Conservation (phyloP, 2,329 filamentous ascomycete species). For the Exophiala sp. region DNA sequence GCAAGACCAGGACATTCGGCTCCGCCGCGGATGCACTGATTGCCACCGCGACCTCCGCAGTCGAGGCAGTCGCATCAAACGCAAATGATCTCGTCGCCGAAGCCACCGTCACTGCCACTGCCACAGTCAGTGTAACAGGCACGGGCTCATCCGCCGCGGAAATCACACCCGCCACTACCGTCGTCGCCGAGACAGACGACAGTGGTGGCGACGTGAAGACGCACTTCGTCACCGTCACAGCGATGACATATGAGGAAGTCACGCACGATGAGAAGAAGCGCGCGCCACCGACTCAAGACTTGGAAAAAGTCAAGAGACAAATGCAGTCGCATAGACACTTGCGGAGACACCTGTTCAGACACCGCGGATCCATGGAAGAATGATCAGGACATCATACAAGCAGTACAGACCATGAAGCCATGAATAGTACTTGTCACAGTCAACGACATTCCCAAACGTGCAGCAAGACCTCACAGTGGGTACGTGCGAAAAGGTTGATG, state of each 20-base stretch:
- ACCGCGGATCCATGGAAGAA: background rate
- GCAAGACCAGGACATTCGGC: slow-evolving; percentile 9
- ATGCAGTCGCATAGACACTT: slow-evolving; percentile 4
- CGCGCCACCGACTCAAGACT: background rate
- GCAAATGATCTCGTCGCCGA: background rate
- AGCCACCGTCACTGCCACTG: background rate
- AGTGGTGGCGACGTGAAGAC: background rate
- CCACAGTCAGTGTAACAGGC: background rate
- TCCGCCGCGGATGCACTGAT: slow-evolving; percentile 7
- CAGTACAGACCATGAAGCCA: no score
- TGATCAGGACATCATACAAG: no score
- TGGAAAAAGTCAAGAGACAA: background rate
- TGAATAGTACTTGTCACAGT: no score
- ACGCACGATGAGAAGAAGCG: background rate
- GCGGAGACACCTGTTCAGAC: slow-evolving; percentile 12
- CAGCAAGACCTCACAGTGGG: no score
- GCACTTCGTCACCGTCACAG: slow-evolving; percentile 10
- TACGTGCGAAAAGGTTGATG: no score
- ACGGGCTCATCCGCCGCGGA: background rate
- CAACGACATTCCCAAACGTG: no score
- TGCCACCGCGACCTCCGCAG: background rate
- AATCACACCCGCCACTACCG: background rate
- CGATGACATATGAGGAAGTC: slow-evolving; percentile 1
- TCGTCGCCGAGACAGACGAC: background rate
- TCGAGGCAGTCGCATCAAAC: background rate